Percentiles rank a stretch among this genome's conserved stretches.
Conservation (phyloP, 2,329 filamentous ascomycete species). For the Aspergillus udagawae region DNA sequence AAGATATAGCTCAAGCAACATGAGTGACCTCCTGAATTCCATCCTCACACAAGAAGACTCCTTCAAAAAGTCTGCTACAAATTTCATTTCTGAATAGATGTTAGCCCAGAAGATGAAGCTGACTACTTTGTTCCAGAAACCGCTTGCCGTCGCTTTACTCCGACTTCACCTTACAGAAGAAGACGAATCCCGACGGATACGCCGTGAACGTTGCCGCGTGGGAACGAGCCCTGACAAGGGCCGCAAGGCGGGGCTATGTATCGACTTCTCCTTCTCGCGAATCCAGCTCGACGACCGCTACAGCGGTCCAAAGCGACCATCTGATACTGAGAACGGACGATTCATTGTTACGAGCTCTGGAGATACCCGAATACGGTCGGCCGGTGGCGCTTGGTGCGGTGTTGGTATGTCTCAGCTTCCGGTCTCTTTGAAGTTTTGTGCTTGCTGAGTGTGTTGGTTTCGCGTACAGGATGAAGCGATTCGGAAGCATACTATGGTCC, state of each 20-base stretch:
- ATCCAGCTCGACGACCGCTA: slow-evolving; percentile 6
- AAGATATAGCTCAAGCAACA: slow-evolving; percentile 11
- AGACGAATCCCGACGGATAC: slow-evolving; percentile 81
- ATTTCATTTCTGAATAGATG: slow-evolving; percentile 11
- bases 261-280: slow-evolving; percentile 31
- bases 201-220: slow-evolving; percentile 74
- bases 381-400: slow-evolving; percentile 78
- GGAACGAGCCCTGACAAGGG: slow-evolving; percentile 68
- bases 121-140: slow-evolving; percentile 47
- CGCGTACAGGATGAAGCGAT: slow-evolving; percentile 61
- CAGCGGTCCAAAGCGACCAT: slow-evolving; percentile 37
- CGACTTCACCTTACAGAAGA: slow-evolving; percentile 71
- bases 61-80: slow-evolving; percentile 52
- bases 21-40: slow-evolving; percentile 63
- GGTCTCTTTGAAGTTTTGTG: neutral
- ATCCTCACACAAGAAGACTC: slow-evolving; percentile 58
- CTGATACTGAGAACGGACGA: slow-evolving; percentile 54
- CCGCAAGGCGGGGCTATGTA: slow-evolving; percentile 61
- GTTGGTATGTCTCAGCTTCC: slow-evolving; percentile 46
- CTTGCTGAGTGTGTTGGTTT: neutral
- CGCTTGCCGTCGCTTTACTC: slow-evolving; percentile 84
- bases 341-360: slow-evolving; percentile 65
- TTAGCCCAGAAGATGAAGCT: neutral
- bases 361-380: slow-evolving; percentile 72
- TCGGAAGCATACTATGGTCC: slow-evolving; percentile 64